Evolutionary conservation across 2,329 filamentous ascomycete genomes (phyloP).

Genomic region (Verruconis gallopava): DNA sequence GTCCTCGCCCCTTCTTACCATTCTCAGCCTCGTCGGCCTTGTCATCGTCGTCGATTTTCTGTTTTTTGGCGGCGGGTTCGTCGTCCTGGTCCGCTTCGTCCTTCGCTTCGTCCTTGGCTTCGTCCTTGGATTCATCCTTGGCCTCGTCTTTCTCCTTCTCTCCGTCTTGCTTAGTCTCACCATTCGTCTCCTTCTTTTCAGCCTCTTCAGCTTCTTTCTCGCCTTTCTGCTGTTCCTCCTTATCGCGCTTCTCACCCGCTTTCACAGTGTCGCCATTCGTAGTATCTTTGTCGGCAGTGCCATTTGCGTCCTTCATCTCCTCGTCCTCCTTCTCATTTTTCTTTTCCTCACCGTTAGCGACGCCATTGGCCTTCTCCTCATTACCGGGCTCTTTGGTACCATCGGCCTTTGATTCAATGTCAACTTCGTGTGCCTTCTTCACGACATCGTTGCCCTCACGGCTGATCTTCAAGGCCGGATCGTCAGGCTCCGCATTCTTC

Average conservation of each 20-base stretch:
- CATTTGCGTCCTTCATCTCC: slow-evolving; percentile 19
- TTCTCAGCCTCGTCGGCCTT: slow-evolving; percentile 4
- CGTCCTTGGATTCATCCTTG: slow-evolving; percentile 8
- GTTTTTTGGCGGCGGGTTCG: slow-evolving; percentile 3
- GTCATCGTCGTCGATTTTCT: slow-evolving; percentile 3
- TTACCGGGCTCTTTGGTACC: slow-evolving; percentile 34
- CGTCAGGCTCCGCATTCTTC: slow-evolving; percentile 46
- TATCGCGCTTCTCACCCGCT: slow-evolving; percentile 14
- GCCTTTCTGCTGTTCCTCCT: slow-evolving; percentile 14
- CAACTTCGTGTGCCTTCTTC: slow-evolving; percentile 48
- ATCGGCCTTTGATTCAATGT: slow-evolving; percentile 34
- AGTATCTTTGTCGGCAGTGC: too few relatives aligned
- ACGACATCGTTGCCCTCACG: slow-evolving; percentile 52
- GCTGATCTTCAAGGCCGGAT: slow-evolving; percentile 48
- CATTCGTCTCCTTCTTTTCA: slow-evolving; percentile 15
- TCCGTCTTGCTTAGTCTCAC: slow-evolving; percentile 12
- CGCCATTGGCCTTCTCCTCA: slow-evolving; percentile 16
- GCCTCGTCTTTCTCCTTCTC: slow-evolving; percentile 14
- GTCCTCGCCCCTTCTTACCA: slow-evolving; percentile 10
- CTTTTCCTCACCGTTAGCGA: slow-evolving; percentile 16
- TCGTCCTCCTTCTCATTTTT: slow-evolving; percentile 14
- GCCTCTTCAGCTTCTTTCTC: slow-evolving; percentile 11
- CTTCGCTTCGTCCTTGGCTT: slow-evolving; percentile 11
- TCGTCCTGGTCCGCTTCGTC: slow-evolving; percentile 12
- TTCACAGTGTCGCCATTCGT: slow-evolving; percentile 13